Evolutionary conservation across 345 rosid genomes (phyloP), one percentile per base, ranked within the genome.

Genomic region (Eucalyptus marginata): DNA sequence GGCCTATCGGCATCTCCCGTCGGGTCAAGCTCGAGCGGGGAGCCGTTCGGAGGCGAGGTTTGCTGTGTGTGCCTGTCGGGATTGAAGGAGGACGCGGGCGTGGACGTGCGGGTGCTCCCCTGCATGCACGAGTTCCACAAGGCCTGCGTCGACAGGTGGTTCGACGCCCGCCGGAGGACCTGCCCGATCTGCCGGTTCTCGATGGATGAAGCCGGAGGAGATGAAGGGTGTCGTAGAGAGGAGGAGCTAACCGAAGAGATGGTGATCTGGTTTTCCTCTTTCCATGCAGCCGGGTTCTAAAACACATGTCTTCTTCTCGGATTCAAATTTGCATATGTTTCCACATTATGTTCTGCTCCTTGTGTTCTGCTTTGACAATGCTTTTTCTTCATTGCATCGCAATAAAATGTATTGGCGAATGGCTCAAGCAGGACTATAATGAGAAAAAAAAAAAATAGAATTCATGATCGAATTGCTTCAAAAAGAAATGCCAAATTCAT

Each of bases 161-260:
- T 96, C 64, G 64, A 89, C 87, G 92, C 85, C 62, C 92, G 93
- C 88, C 89, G 92, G 29, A 96, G 92, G 88, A 95, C 96, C 3
- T 97, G 99, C 86, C 99, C 99, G 0, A 56, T 96, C 5, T 97
- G 99, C 91, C 92, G 98, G 86, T 95, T 93, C 89, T 93, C 93
- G 1, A 68, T 93, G 92, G 94, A 58, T 81, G 36, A 89, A 92
- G 83, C 89, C 85, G 76, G 89, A 87, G 66, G 86, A 86, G 49
- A 81, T 31, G 87, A 49, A 49, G 52, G 86, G 47, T 36, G 58
- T n/a, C 46, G 36, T 5, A 20, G 87, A 47, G 90, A 91, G 83
- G 94, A 91, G 51, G 92, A 90, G 90, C 90, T 96, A 14, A 89
- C 93, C 6, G 94, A 92, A 80, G 94, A 93, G 90, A 90, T 90